A percentile compares a stretch with the other conserved stretches of the same genome.
Evolutionary conservation across 129 eudicot species (phyloP).

Genomic region (Saposhnikovia divaricata): DNA sequence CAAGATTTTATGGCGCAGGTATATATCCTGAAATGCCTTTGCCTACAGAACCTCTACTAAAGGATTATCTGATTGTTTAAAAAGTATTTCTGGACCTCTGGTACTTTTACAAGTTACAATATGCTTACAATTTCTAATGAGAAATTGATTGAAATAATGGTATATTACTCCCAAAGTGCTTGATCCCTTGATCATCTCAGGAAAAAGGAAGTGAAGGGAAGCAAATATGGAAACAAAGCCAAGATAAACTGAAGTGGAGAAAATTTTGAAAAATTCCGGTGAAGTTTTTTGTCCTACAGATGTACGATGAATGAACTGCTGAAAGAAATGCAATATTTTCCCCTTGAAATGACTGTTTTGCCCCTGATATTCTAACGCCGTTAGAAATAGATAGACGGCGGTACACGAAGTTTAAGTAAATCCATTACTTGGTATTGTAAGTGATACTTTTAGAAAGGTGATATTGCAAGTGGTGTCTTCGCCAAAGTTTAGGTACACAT

Average conservation of each 20-base stretch:
- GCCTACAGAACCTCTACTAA: neutral
- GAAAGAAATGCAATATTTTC: no score
- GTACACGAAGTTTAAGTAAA: no score
- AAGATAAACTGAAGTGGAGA: neutral
- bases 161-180: neutral
- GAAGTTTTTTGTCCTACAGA: no score
- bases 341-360: no score
- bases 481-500: no score
- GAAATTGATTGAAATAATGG: neutral
- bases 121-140: neutral
- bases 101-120: neutral
- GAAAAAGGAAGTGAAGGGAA: neutral
- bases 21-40: slow-evolving; percentile 10
- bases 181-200: neutral
- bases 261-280: slow-evolving; percentile 1
- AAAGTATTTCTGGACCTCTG: neutral
- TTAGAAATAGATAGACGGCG: no score
- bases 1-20: slow-evolving; percentile 79
- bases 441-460: no score
- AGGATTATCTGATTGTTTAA: neutral
- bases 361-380: no score
- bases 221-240: neutral
- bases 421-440: no score
- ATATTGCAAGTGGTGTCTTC: no score
- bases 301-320: no score